These are phyloP conservation scores for Fusarium nisikadoi DNA, from an alignment of 2,329 filamentous ascomycete species.

Conservation along the genomic window DNA sequence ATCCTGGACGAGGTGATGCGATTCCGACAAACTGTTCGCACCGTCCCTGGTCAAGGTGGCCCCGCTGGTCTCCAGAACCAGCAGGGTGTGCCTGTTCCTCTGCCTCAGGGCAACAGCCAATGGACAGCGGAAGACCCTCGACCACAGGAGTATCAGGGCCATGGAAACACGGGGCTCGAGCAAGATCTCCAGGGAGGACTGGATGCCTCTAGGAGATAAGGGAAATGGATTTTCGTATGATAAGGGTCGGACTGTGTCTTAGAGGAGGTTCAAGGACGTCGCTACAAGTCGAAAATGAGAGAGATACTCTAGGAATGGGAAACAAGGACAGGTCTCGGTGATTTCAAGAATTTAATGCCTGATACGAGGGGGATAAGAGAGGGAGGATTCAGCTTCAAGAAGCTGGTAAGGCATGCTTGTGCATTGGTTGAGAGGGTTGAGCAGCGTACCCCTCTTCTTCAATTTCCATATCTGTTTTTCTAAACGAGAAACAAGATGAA, in stretches of 20 bases:
- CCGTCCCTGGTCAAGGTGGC: constrained; percentile 55
- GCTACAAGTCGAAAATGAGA: constrained; percentile 16
- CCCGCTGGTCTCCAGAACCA: constrained; percentile 51
- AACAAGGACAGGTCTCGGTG: constrained; percentile 13
- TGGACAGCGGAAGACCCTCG: constrained; percentile 70
- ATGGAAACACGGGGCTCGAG: constrained; percentile 62
- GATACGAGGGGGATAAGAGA: background rate
- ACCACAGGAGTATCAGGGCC: constrained; percentile 66
- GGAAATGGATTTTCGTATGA: constrained; percentile 30
- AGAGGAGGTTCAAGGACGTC: constrained; percentile 7
- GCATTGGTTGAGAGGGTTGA: constrained; percentile 14
- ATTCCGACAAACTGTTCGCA: constrained; percentile 76
- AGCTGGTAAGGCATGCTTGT: constrained; percentile 10
- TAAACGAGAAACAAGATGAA: constrained; percentile 40
- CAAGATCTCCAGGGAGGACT: constrained; percentile 66
- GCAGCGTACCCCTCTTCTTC: constrained; percentile 20
- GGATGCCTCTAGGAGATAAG: constrained; percentile 48
- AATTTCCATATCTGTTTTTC: constrained; percentile 27
- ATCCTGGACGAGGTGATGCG: constrained; percentile 93
- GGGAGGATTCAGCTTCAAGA: background rate
- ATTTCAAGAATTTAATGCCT: constrained; percentile 34
- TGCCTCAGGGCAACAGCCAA: constrained; percentile 61
- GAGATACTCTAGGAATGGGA: background rate
- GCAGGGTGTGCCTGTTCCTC: constrained; percentile 59
- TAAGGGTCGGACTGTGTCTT: background rate